Conservation (phyloP, 495 filamentous ascomycete species). For the Aspergillus sclerotioniger region DNA sequence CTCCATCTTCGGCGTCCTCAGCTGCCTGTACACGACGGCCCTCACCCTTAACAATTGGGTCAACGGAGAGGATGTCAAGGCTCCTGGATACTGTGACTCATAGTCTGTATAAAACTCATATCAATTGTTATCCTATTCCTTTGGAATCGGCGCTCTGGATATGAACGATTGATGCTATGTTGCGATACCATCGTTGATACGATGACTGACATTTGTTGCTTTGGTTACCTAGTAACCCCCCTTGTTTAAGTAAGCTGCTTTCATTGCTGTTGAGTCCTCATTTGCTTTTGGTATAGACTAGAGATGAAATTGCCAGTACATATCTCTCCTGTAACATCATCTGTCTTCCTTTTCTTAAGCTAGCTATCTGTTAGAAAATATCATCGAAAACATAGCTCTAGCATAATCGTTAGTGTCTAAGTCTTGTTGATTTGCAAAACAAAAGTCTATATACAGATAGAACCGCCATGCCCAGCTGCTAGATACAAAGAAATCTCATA, state of each 20-base stretch:
- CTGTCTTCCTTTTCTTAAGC: background rate
- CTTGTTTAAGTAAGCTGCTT: background rate
- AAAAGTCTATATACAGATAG: slow-evolving; percentile 4
- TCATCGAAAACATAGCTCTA: background rate
- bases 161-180: slow-evolving; percentile 16
- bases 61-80: slow-evolving; percentile 32
- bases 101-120: slow-evolving; percentile 15
- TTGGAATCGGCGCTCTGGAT: slow-evolving; percentile 8
- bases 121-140: background rate
- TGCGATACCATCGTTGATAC: slow-evolving; percentile 7
- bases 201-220: background rate
- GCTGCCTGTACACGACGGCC: slow-evolving; percentile 86
- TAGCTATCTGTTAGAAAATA: background rate
- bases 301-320: slow-evolving; percentile 4
- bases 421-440: background rate
- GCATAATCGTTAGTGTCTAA: background rate
- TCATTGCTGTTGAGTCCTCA: background rate
- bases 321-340: background rate
- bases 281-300: slow-evolving; percentile 3
- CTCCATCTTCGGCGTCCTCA: slow-evolving; percentile 74
- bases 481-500: background rate
- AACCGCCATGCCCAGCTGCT: slow-evolving; percentile 3
- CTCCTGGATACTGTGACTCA: slow-evolving; percentile 61
- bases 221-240: background rate
- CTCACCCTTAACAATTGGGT: slow-evolving; percentile 86